phyloP scores from a whole-genome alignment of 495 filamentous ascomycete genomes.

The Terfezia claveryi region DNA sequence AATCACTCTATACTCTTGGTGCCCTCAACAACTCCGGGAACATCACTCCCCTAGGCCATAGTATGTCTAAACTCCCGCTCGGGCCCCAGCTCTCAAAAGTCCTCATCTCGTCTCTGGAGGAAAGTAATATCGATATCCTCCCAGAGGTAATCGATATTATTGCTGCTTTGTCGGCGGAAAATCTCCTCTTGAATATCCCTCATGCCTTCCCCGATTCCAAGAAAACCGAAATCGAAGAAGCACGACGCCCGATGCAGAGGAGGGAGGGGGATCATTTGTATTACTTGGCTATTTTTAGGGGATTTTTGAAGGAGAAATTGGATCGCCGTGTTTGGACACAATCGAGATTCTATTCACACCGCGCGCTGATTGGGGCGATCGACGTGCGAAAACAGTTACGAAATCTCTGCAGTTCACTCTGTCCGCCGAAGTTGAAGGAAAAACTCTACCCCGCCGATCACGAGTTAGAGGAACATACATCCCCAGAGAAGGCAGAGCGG shows the following conservation, averaged over 20 bases:
- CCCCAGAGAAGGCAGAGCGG: constrained; percentile 30
- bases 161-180: constrained; percentile 68
- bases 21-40: constrained; percentile 49
- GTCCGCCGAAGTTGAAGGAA: not conserved
- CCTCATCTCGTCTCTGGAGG: constrained; percentile 53
- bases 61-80: constrained; percentile 66
- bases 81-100: constrained; percentile 63
- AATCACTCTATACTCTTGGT: constrained; percentile 55
- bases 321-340: constrained; percentile 62
- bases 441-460: not conserved
- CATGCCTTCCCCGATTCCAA: constrained; percentile 52
- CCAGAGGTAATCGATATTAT: constrained; percentile 80
- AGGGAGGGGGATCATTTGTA: constrained; percentile 83
- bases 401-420: not conserved
- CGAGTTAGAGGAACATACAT: constrained; percentile 7
- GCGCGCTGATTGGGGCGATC: constrained; percentile 51
- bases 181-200: constrained; percentile 48
- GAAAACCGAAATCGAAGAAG: constrained; percentile 49
- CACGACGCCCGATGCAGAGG: constrained; percentile 49
- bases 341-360: constrained; percentile 49
- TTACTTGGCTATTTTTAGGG: constrained; percentile 59
- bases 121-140: constrained; percentile 41
- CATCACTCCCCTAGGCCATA: constrained; percentile 50
- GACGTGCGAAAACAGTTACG: constrained; percentile 71
- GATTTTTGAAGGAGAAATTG: constrained; percentile 32